Evolutionary conservation across 2,329 filamentous ascomycete genomes (phyloP).

Genomic region (Fusarium mangiferae): DNA sequence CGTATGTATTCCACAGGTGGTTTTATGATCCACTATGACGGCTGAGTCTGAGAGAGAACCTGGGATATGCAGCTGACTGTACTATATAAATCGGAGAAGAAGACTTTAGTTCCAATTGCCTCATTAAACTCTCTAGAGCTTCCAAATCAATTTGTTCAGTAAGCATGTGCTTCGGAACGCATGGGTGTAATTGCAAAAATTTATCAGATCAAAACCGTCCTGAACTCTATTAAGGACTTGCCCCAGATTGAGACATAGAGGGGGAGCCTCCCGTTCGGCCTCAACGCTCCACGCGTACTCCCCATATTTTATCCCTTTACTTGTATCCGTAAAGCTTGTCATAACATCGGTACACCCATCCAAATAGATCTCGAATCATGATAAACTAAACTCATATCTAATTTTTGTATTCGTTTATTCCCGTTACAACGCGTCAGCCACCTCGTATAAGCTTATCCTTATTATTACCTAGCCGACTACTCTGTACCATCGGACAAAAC

Average conservation of each 20-base stretch:
- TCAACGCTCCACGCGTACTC: slow-evolving; percentile 28
- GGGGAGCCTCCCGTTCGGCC: background rate
- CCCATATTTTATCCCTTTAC: slow-evolving; percentile 20
- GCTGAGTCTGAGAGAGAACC: background rate
- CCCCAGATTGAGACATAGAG: background rate
- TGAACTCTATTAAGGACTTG: background rate
- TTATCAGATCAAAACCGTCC: background rate
- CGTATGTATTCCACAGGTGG: background rate
- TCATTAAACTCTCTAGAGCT: background rate
- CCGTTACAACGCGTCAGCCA: slow-evolving; percentile 14
- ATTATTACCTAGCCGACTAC: background rate
- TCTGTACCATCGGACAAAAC: slow-evolving; percentile 16
- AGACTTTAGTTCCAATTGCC: background rate
- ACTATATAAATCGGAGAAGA: background rate
- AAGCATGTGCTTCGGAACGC: background rate
- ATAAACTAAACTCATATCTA: background rate
- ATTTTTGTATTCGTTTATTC: background rate
- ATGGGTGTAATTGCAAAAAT: background rate
- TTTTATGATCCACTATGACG: slow-evolving; percentile 18
- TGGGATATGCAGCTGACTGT: background rate
- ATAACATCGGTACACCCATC: background rate
- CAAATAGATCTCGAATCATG: background rate
- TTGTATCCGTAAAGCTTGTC: slow-evolving; percentile 11
- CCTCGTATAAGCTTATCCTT: slow-evolving; percentile 4
- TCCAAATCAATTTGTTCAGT: too few relatives aligned